Percentiles rank a stretch among this genome's conserved stretches.
Evolutionary conservation across 257 asterid genomes (phyloP).

Genomic region (Ballota nigra): DNA sequence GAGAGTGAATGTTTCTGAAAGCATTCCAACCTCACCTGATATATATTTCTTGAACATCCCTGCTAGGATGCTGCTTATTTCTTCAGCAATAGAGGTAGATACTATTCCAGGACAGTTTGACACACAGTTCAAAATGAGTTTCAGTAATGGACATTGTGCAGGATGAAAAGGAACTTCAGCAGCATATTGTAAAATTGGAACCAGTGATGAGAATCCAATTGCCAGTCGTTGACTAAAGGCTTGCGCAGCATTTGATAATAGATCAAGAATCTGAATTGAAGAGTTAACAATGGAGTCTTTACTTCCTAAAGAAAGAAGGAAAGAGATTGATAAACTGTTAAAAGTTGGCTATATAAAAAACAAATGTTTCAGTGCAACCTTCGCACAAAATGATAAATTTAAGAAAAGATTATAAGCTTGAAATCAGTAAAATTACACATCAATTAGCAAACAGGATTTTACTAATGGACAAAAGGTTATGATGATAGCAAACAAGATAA

Average conservation of each 20-base stretch:
- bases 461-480: not conserved
- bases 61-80: slow-evolving; percentile 55
- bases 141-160: slow-evolving; percentile 58
- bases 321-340: slow-evolving; percentile 14
- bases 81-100: slow-evolving; percentile 60
- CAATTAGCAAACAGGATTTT: slow-evolving; percentile 1
- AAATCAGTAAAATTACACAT: not conserved
- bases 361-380: not conserved
- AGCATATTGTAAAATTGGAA: slow-evolving; percentile 69
- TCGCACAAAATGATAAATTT: not conserved
- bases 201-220: slow-evolving; percentile 75
- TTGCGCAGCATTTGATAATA: slow-evolving; percentile 64
- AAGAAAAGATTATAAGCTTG: not conserved
- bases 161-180: slow-evolving; percentile 86
- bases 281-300: slow-evolving; percentile 72
- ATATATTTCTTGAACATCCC: slow-evolving; percentile 64
- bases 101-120: slow-evolving; percentile 71
- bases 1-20: slow-evolving; percentile 72
- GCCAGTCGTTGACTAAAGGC: slow-evolving; percentile 76
- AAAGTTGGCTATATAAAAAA: slow-evolving; percentile 10
- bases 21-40: slow-evolving; percentile 66
- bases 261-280: slow-evolving; percentile 80
- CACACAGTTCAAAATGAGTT: slow-evolving; percentile 66
- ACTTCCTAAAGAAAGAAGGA: slow-evolving; percentile 47
- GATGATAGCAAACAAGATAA: not conserved